Evolutionary conservation across 768 basidiomycete species (phyloP), one percentile per base, ranked within the genome.

Genomic region (Amanita pseudoporphyria): DNA sequence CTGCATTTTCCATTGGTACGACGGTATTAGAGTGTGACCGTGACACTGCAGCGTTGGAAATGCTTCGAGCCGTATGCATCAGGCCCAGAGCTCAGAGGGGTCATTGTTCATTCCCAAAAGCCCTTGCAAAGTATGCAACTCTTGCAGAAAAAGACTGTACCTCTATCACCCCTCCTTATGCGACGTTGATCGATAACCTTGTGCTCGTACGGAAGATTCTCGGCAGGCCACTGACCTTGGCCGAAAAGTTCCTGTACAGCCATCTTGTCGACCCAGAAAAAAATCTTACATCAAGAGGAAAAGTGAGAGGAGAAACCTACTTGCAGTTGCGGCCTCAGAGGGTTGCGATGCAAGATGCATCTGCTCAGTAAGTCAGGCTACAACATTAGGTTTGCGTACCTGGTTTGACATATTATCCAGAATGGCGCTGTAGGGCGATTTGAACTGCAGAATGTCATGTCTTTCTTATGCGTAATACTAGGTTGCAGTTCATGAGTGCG

Each of bases 401-500:
- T 47, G 24, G 50, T 51, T 47, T 26, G 49, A 53, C 44, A 36
- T 39, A 18, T 18, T 30, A 22, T 51, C 31, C 56, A 89, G 88
- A 64, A 91, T 90, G 88, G 87, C 88, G 9, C 58, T 91, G 83
- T 89, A 65, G 70, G 81, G 58, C 33, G 51, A 13, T 41, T 47
- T 6, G 21, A 51, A 53, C 55, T 14, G 6, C 7, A 3, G 7
- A 21, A 46, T 18, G 14, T 45, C 24, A n/a, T 22, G 16, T 41
- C 42, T 47, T 12, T 45, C 31, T 32, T 37, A 42, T 50, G 30
- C 50, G 52, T 38, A 18, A 26, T 49, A 57, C 58, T 47, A 84
- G 94, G 52, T 68, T 99, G 52, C 96, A 99, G 68, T 99, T 98
- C 68, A 97, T 96, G 90, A 95, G 94, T 46, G 94, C 94, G 50